Conservation (phyloP, 2,329 filamentous ascomycete genomes). For the Botrytis cinerea region DNA sequence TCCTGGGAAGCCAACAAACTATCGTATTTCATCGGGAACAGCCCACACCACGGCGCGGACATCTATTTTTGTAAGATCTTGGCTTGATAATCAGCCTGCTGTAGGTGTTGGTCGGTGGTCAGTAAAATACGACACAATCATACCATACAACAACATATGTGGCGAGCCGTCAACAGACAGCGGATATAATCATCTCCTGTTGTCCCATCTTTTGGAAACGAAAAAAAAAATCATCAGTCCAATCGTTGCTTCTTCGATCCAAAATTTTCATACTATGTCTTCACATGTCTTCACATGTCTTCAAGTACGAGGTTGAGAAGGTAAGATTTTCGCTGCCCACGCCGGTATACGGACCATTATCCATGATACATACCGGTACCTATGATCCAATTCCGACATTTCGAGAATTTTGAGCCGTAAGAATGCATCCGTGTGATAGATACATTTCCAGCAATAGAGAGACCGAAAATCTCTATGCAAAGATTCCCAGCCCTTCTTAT, state of each 20-base stretch:
- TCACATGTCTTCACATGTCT: slow-evolving; percentile 8
- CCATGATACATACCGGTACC: background rate
- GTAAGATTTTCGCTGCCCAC: background rate
- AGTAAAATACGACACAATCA: slow-evolving; percentile 13
- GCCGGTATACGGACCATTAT: background rate
- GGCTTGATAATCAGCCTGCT: background rate
- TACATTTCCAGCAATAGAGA: background rate
- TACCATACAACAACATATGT: background rate
- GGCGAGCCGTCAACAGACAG: background rate
- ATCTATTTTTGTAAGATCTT: background rate
- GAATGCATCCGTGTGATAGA: background rate
- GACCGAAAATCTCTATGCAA: background rate
- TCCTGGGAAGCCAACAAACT: background rate
- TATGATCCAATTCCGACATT: background rate
- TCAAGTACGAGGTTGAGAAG: background rate
- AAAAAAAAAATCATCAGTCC: background rate
- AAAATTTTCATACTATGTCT: background rate
- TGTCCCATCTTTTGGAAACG: background rate
- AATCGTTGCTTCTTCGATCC: background rate
- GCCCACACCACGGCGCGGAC: background rate
- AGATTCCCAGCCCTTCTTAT: background rate
- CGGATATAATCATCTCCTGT: background rate
- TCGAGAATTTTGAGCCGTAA: background rate
- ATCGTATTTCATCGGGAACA: background rate
- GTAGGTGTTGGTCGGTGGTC: background rate